These are phyloP conservation scores for Zea mays DNA, from an alignment of 176 grass and related monocot species.

Conservation along the genomic window DNA sequence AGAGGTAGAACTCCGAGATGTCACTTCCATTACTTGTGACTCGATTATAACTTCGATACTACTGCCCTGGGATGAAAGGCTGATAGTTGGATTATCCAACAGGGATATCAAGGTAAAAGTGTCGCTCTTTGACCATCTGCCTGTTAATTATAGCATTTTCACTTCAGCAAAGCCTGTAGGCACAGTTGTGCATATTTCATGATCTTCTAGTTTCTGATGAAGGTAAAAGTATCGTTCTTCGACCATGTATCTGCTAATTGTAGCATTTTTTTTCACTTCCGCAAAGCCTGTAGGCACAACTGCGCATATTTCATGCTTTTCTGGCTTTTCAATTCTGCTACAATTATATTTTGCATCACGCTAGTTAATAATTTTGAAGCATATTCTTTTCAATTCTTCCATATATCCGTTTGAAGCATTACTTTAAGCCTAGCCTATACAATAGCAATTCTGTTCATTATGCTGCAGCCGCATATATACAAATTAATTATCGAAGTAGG, in stretches of 20 bases:
- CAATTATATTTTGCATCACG: slow-evolving; percentile 14
- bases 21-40: too few relatives aligned
- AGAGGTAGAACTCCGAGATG: too few relatives aligned
- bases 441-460: neutral
- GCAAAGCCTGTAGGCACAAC: too few relatives aligned
- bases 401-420: neutral
- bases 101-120: slow-evolving; percentile 79
- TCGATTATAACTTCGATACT: too few relatives aligned
- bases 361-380: slow-evolving; percentile 20
- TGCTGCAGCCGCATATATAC: neutral
- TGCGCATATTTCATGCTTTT: too few relatives aligned
- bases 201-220: neutral
- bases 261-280: slow-evolving; percentile 5
- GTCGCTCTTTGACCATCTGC: neutral
- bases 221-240: too few relatives aligned
- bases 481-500: too few relatives aligned
- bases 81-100: slow-evolving; percentile 80
- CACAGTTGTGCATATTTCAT: neutral
- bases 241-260: too few relatives aligned
- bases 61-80: slow-evolving; percentile 51
- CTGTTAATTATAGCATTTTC: slow-evolving; percentile 8
- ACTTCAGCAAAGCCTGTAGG: neutral
- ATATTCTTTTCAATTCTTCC: too few relatives aligned
- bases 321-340: slow-evolving; percentile 8
- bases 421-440: neutral